Percentiles rank a stretch among this genome's conserved stretches.
phyloP scores from a whole-genome alignment of 345 rosid genomes.

The Garcia nutans region DNA sequence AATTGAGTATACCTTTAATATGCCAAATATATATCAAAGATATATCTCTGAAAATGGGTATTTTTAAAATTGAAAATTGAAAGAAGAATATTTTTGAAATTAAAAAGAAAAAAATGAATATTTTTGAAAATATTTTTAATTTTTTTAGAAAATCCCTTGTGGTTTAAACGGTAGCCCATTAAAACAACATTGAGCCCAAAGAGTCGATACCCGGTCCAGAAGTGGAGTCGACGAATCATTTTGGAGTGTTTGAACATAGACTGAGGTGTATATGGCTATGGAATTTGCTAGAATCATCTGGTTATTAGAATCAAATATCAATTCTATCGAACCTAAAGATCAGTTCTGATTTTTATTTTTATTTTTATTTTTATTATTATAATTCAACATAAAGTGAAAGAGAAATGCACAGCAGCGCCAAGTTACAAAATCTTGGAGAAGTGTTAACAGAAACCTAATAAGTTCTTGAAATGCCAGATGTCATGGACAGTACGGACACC shows the following conservation, averaged over 20 bases:
- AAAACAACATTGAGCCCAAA: background rate
- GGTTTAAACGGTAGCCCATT: background rate
- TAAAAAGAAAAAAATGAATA: too few relatives aligned
- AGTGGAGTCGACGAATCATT: background rate
- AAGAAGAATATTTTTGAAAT: too few relatives aligned
- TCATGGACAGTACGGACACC: slow-evolving; percentile 41
- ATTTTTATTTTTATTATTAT: background rate
- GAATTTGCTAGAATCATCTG: slow-evolving; percentile 36
- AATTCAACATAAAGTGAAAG: background rate
- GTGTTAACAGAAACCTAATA: background rate
- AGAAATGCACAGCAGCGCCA: background rate
- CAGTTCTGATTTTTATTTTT: background rate
- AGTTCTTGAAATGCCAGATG: slow-evolving; percentile 22
- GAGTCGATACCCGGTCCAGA: background rate
- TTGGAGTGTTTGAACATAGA: background rate
- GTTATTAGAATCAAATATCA: background rate
- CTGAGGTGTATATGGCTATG: background rate
- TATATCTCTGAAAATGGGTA: too few relatives aligned
- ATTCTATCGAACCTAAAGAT: too few relatives aligned
- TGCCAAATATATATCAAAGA: too few relatives aligned
- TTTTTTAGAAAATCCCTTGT: too few relatives aligned
- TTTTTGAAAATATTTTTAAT: too few relatives aligned
- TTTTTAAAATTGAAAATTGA: too few relatives aligned
- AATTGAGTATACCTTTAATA: too few relatives aligned
- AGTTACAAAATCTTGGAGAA: background rate